Percentiles rank a stretch among this genome's conserved stretches.
These are phyloP conservation scores for Neopestalotiopsis rosae DNA, from an alignment of 2,329 filamentous ascomycete genomes.

Conservation along the genomic window DNA sequence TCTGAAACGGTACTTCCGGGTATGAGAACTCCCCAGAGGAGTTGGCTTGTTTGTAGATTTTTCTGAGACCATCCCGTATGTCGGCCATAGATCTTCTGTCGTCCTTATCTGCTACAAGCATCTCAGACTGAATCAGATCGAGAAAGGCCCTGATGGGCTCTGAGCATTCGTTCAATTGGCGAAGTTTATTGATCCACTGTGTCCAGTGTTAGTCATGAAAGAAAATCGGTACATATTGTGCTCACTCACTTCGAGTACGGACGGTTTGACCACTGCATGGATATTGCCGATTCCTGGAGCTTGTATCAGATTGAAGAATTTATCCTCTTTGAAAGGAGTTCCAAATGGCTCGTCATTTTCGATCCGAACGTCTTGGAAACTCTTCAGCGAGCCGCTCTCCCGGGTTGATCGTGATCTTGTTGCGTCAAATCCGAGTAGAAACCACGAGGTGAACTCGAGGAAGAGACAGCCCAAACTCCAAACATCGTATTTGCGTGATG, in stretches of 20 bases:
- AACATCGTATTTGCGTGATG: not conserved
- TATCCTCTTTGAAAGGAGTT: constrained; percentile 19
- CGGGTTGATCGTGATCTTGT: constrained; percentile 21
- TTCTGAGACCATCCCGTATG: not conserved
- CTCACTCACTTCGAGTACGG: constrained; percentile 19
- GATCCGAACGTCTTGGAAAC: constrained; percentile 7
- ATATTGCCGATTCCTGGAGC: not conserved
- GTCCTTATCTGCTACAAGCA: not conserved
- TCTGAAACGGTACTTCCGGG: too few relatives aligned
- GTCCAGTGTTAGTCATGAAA: not conserved
- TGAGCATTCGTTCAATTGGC: not conserved
- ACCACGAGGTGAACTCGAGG: constrained; percentile 7
- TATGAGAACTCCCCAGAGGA: too few relatives aligned
- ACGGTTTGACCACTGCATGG: constrained; percentile 15
- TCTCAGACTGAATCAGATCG: not conserved
- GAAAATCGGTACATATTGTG: not conserved
- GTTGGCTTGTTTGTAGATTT: too few relatives aligned
- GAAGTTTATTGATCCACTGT: constrained; percentile 5
- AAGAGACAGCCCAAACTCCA: not conserved
- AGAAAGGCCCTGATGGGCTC: not conserved
- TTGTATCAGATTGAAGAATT: constrained; percentile 23
- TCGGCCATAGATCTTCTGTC: not conserved
- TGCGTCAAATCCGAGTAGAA: not conserved
- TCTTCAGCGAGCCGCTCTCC: constrained; percentile 2
- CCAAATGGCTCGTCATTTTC: constrained; percentile 13